Evolutionary conservation across 345 rosid genomes (phyloP).

Genomic region (Streptanthus diversifolius): DNA sequence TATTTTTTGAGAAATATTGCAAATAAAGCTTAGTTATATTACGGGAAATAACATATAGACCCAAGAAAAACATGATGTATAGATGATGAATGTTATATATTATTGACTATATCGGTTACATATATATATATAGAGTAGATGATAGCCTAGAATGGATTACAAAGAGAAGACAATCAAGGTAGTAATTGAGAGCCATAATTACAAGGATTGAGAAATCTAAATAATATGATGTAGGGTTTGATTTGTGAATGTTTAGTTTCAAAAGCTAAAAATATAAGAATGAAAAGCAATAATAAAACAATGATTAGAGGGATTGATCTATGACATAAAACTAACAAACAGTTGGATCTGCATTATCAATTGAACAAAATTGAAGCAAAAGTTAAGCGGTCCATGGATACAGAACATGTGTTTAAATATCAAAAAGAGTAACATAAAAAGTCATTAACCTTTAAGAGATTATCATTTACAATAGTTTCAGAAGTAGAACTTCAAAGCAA

Average conservation of each 20-base stretch:
- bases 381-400: neutral
- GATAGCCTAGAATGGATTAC: neutral
- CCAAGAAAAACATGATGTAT: neutral
- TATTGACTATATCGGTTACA: neutral
- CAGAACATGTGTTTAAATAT: slow-evolving; percentile 3
- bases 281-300: neutral
- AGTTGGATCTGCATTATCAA: slow-evolving; percentile 12
- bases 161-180: too few species aligned
- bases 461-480: neutral
- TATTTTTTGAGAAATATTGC: neutral
- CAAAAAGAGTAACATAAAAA: neutral
- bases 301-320: neutral
- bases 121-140: neutral
- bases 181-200: too few species aligned
- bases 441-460: neutral
- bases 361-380: slow-evolving; percentile 4
- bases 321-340: neutral
- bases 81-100: neutral
- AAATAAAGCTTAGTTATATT: neutral
- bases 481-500: slow-evolving; percentile 5
- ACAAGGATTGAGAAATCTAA: too few species aligned
- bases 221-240: neutral
- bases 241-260: neutral
- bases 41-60: neutral
- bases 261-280: neutral